phyloP scores from a whole-genome alignment of 2,329 filamentous ascomycete species.

The Orbilia quercus region DNA sequence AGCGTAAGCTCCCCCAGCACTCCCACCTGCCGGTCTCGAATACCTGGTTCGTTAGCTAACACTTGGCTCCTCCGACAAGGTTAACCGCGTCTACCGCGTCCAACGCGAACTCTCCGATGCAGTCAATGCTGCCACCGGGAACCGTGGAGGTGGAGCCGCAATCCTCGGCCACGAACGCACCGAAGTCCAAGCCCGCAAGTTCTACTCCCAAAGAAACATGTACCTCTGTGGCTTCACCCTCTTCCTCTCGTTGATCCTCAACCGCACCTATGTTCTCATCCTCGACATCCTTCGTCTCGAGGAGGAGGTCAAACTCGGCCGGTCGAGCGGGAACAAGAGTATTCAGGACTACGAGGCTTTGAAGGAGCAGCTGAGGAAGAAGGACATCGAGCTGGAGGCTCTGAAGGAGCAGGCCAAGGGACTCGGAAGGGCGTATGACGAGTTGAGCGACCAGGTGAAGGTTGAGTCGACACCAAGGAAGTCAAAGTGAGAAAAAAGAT shows the following conservation, averaged over 20 bases:
- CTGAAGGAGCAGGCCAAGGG: slow-evolving; percentile 93
- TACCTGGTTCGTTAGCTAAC: neutral
- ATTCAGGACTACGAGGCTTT: slow-evolving; percentile 70
- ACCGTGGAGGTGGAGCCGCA: slow-evolving; percentile 67
- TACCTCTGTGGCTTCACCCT: slow-evolving; percentile 99
- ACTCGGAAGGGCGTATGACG: slow-evolving; percentile 84
- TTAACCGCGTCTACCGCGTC: slow-evolving; percentile 91
- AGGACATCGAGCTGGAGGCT: slow-evolving; percentile 84
- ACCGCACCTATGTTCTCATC: slow-evolving; percentile 99
- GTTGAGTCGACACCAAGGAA: slow-evolving; percentile 71
- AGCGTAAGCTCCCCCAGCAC: slow-evolving; percentile 75
- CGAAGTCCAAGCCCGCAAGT: slow-evolving; percentile 99
- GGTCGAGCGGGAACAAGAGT: slow-evolving; percentile 69
- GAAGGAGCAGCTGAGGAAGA: slow-evolving; percentile 74
- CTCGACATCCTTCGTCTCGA: slow-evolving; percentile 90
- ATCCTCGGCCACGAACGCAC: slow-evolving; percentile 92
- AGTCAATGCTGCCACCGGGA: slow-evolving; percentile 21
- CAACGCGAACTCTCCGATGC: slow-evolving; percentile 81
- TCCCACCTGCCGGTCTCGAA: neutral
- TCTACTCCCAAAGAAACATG: slow-evolving; percentile 99
- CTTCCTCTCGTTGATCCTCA: slow-evolving; percentile 97
- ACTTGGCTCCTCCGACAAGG: slow-evolving; percentile 9
- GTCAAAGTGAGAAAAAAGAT: slow-evolving; percentile 61
- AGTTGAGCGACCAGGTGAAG: slow-evolving; percentile 78
- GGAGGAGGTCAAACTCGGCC: slow-evolving; percentile 86